Conservation (phyloP, 331 rosid species). For the Erythrophleum ivorense region DNA sequence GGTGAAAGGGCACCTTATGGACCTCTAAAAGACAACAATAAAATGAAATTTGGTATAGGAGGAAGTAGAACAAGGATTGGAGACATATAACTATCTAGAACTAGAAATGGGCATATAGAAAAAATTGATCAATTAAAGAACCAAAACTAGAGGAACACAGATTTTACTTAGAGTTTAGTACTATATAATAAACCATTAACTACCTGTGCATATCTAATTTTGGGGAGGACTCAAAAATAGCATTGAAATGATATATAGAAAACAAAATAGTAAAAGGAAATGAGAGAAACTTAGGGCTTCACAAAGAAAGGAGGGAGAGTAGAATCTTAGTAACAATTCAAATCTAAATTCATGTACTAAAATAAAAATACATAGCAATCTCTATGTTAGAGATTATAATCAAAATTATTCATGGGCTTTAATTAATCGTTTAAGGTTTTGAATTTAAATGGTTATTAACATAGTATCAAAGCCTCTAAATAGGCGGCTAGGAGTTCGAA, state of each 20-base stretch:
- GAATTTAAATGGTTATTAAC: neutral
- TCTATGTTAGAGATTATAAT: neutral
- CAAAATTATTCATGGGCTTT: too few relatives aligned
- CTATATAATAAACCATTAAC: constrained; percentile 18
- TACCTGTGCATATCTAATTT: neutral
- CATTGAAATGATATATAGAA: neutral
- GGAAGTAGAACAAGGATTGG: constrained; percentile 12
- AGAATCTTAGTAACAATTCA: neutral
- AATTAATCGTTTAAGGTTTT: too few relatives aligned
- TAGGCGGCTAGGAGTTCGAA: neutral
- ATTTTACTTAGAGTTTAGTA: neutral
- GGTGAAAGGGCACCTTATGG: constrained; percentile 99
- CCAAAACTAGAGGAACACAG: constrained; percentile 22
- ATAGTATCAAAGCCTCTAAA: neutral
- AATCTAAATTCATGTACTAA: neutral
- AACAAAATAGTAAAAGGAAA: neutral
- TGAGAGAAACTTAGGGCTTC: neutral
- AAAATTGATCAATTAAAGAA: constrained; percentile 23
- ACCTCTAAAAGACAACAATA: constrained; percentile 66
- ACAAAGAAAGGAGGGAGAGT: neutral
- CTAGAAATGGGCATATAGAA: constrained; percentile 2
- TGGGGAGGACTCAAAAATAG: constrained; percentile 2
- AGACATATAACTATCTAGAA: neutral
- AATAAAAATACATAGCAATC: neutral
- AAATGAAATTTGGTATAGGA: constrained; percentile 6